These are phyloP conservation scores for Rhizomucor miehei DNA, from an alignment of 371 early-diverging fungal species.

Conservation along the genomic window DNA sequence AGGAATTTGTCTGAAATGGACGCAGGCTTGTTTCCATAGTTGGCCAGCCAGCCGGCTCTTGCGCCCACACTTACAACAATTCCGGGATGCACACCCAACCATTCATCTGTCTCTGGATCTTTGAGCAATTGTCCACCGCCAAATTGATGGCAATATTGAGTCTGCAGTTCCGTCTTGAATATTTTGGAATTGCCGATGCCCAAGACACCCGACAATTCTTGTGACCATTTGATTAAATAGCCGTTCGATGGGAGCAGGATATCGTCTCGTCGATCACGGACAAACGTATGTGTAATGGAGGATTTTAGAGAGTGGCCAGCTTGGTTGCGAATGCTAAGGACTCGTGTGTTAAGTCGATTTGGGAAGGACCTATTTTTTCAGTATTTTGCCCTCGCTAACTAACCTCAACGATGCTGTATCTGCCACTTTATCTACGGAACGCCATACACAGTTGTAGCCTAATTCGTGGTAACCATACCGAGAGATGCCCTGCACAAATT, in stretches of 20 bases:
- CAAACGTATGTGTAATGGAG: conserved; percentile 64
- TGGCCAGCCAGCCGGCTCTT: conserved; percentile 70
- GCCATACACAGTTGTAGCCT: conserved; percentile 72
- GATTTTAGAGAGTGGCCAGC: conserved; percentile 90
- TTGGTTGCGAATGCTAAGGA: conserved; percentile 75
- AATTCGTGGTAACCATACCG: conserved; percentile 70
- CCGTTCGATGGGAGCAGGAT: conserved; percentile 76
- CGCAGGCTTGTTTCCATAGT: conserved; percentile 46
- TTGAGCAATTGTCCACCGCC: conserved; percentile 32
- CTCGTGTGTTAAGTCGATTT: background rate
- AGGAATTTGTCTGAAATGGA: conserved; percentile 82
- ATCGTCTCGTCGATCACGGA: conserved; percentile 77
- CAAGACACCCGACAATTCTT: conserved; percentile 82
- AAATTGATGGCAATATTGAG: conserved; percentile 34
- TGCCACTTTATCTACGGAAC: conserved; percentile 71
- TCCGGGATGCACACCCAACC: conserved; percentile 31
- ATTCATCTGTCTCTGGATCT: conserved; percentile 22
- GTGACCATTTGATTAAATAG: conserved; percentile 56
- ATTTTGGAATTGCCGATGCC: conserved; percentile 73
- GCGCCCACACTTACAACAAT: conserved; percentile 52
- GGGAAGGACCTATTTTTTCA: background rate
- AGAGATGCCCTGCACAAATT: conserved; percentile 35
- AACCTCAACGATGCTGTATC: conserved; percentile 75
- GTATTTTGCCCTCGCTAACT: background rate
- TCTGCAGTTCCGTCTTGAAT: conserved; percentile 71